Evolutionary conservation across 108 stramenopile species (phyloP).

Genomic region (Licmophora abbreviata): DNA sequence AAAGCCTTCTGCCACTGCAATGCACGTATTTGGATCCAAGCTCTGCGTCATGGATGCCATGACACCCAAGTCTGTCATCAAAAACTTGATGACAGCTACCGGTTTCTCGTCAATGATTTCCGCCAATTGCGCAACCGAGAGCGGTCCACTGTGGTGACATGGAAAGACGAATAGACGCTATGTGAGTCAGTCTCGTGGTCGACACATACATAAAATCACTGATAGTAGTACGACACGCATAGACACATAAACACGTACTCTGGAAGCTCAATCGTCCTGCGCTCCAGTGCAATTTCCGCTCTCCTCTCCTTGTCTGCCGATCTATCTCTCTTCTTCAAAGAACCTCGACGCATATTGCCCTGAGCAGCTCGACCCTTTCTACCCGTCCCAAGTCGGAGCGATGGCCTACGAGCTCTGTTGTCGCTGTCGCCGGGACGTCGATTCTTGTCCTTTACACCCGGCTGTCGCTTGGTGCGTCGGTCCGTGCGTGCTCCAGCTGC

Average conservation of each 20-base stretch:
- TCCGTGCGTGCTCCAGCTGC: not conserved
- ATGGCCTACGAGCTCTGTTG: conserved; percentile 27
- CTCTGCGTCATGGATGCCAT: conserved; percentile 90
- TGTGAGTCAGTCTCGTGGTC: no score
- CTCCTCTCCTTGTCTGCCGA: conserved; percentile 49
- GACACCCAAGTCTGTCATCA: conserved; percentile 91
- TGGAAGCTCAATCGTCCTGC: conserved; percentile 62
- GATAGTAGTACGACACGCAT: not conserved
- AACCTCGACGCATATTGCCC: conserved; percentile 46
- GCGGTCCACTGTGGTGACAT: conserved; percentile 41
- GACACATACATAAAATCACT: no score
- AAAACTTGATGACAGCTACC: conserved; percentile 85
- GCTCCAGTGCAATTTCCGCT: conserved; percentile 56
- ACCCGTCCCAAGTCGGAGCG: conserved; percentile 59
- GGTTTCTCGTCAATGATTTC: conserved; percentile 78
- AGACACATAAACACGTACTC: conserved; percentile 47
- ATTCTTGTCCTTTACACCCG: conserved; percentile 21
- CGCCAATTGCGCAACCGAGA: conserved; percentile 76
- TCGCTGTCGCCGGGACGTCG: conserved; percentile 18
- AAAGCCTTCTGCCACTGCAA: conserved; percentile 84
- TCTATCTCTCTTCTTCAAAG: conserved; percentile 66
- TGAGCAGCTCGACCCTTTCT: conserved; percentile 49
- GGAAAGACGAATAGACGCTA: not conserved
- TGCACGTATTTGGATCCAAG: conserved; percentile 76
- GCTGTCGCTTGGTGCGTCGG: conserved; percentile 10